These are phyloP conservation scores for Verticillium albo-atrum DNA, from an alignment of 2,329 filamentous ascomycete genomes.

Conservation along the genomic window DNA sequence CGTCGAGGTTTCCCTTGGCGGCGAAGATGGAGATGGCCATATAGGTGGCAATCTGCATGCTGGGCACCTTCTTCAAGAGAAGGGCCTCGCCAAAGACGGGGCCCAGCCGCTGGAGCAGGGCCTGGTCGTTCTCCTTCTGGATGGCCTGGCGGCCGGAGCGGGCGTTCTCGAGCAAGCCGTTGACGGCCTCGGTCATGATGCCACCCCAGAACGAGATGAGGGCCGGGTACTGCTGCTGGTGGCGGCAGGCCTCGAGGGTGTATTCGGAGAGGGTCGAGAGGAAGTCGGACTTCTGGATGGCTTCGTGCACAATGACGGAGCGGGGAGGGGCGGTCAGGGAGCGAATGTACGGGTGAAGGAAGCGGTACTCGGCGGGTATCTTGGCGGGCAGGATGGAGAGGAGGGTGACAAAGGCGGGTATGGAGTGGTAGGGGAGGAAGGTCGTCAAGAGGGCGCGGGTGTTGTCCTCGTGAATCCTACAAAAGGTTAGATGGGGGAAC, in stretches of 20 bases:
- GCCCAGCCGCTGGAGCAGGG: slow-evolving; percentile 62
- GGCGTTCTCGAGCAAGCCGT: slow-evolving; percentile 73
- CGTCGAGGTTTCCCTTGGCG: slow-evolving; percentile 73
- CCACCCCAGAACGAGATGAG: slow-evolving; percentile 89
- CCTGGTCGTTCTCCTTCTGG: slow-evolving; percentile 76
- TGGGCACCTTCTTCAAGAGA: slow-evolving; percentile 68
- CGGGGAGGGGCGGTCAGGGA: slow-evolving; percentile 73
- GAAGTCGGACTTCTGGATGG: slow-evolving; percentile 72
- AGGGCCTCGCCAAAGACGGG: slow-evolving; percentile 74
- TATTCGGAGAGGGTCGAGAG: slow-evolving; percentile 74
- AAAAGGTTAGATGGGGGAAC: no score
- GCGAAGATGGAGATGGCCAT: slow-evolving; percentile 87
- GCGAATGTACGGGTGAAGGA: slow-evolving; percentile 80
- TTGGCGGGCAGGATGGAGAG: slow-evolving; percentile 79
- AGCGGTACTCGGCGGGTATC: slow-evolving; percentile 72
- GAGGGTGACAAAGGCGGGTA: slow-evolving; percentile 78
- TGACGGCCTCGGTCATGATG: slow-evolving; percentile 78
- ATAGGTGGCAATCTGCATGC: slow-evolving; percentile 81
- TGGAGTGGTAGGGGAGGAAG: slow-evolving; percentile 88
- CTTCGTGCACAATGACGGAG: slow-evolving; percentile 77
- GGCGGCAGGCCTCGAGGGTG: slow-evolving; percentile 67
- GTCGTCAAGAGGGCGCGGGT: slow-evolving; percentile 72
- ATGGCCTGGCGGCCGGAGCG: slow-evolving; percentile 72
- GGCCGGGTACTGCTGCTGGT: slow-evolving; percentile 69
- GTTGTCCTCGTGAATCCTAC: slow-evolving; percentile 87